A percentile compares a stretch with the other conserved stretches of the same genome.
These are phyloP conservation scores for Gracilaria vermiculophylla DNA, from an alignment of 23 red algal genomes.

Conservation along the genomic window DNA sequence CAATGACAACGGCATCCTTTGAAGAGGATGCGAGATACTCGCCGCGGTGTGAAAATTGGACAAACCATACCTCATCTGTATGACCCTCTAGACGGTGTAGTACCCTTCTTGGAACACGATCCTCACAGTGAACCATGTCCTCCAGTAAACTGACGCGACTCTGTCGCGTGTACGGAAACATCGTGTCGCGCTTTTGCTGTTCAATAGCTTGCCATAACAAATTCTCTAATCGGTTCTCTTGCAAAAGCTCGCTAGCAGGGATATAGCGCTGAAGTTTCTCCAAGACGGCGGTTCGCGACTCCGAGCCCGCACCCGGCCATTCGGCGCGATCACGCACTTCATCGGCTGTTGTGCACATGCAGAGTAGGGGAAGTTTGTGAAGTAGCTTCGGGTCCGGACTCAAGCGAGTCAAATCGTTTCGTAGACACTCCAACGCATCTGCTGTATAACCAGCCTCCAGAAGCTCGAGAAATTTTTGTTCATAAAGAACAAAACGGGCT, in stretches of 20 bases:
- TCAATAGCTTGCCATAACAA: constrained; percentile 80
- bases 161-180: constrained; percentile 88
- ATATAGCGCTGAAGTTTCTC: constrained; percentile 72
- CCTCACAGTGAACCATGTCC: constrained; percentile 81
- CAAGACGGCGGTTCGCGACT: constrained; percentile 46
- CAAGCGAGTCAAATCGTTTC: constrained; percentile 55
- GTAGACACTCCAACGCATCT: constrained; percentile 60
- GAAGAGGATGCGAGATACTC: constrained; percentile 79
- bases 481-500: constrained; percentile 63
- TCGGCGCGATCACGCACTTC: constrained; percentile 73
- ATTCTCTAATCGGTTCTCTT: constrained; percentile 73
- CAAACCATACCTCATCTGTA: constrained; percentile 94
- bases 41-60: constrained; percentile 93
- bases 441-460: constrained; percentile 73
- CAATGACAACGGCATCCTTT: constrained; percentile 71
- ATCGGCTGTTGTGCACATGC: constrained; percentile 71
- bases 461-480: constrained; percentile 75
- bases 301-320: constrained; percentile 71
- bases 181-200: constrained; percentile 59
- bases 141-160: constrained; percentile 72
- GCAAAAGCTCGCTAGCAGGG: constrained; percentile 62
- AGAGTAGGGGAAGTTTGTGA: constrained; percentile 70
- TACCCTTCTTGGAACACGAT: constrained; percentile 63
- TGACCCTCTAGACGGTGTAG: constrained; percentile 66
- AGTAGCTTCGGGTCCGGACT: constrained; percentile 64